These are phyloP conservation scores for Candida arabinofermentans DNA, from an alignment of 805 yeast species.

Conservation along the genomic window DNA sequence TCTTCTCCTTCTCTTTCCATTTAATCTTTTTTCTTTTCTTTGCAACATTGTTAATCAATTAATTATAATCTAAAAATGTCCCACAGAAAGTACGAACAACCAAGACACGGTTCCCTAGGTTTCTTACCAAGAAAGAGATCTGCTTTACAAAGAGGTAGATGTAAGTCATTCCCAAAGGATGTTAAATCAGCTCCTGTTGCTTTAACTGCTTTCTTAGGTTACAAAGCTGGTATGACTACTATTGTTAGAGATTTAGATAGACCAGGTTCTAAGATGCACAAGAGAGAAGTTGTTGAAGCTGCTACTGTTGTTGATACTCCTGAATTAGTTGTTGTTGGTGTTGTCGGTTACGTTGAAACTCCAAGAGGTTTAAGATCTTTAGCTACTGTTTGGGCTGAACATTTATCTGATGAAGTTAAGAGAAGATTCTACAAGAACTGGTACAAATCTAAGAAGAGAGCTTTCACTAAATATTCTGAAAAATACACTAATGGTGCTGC, in stretches of 20 bases:
- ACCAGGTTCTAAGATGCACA: slow-evolving; percentile 99
- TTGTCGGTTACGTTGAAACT: slow-evolving; percentile 99
- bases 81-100: slow-evolving; percentile 99
- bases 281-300: slow-evolving; percentile 99
- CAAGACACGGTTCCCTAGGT: slow-evolving; percentile 99
- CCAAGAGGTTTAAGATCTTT: slow-evolving; percentile 99
- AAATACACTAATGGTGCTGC: slow-evolving; percentile 92
- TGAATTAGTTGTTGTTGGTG: slow-evolving; percentile 98
- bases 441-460: slow-evolving; percentile 99
- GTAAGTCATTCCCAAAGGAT: slow-evolving; percentile 99
- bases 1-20: neutral
- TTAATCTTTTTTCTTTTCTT: neutral
- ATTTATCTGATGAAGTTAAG: slow-evolving; percentile 97
- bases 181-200: slow-evolving; percentile 97
- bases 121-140: slow-evolving; percentile 99
- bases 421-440: slow-evolving; percentile 99
- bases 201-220: slow-evolving; percentile 99
- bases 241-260: slow-evolving; percentile 99
- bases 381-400: slow-evolving; percentile 99
- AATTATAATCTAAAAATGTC: slow-evolving; percentile 57
- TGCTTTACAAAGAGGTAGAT: slow-evolving; percentile 96
- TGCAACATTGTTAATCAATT: slow-evolving; percentile 4
- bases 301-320: slow-evolving; percentile 99
- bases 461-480: slow-evolving; percentile 99
- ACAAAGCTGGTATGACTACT: slow-evolving; percentile 99